Evolutionary conservation across 169 alveolate genomes (phyloP).

Genomic region (Miamiensis avidus): DNA sequence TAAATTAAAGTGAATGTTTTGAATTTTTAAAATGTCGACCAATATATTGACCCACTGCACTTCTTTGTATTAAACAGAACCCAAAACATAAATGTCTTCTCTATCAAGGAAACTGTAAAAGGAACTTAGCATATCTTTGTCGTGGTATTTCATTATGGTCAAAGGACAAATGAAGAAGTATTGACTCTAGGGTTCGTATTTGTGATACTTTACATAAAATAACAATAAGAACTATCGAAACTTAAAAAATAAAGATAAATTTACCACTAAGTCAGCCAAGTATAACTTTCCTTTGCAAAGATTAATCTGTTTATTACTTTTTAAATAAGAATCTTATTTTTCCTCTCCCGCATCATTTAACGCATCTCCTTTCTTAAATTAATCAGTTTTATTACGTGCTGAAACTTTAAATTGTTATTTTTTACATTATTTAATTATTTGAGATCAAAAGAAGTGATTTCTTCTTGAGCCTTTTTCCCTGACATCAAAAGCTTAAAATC

Average conservation of each 20-base stretch:
- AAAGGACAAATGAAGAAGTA: background rate
- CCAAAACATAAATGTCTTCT: background rate
- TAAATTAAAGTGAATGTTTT: too few species aligned
- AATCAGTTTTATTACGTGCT: background rate
- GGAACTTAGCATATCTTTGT: background rate
- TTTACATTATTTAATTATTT: too few species aligned
- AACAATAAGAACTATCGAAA: background rate
- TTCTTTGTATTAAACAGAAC: background rate
- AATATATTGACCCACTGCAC: background rate
- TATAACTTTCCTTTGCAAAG: background rate
- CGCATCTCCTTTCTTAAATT: too few species aligned
- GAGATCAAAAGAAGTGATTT: background rate
- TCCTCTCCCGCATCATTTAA: background rate
- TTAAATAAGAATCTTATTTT: background rate
- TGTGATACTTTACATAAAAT: background rate
- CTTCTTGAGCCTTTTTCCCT: background rate
- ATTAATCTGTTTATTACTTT: background rate
- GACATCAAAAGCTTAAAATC: background rate
- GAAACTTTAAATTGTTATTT: background rate
- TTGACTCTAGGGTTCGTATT: background rate
- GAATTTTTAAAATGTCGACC: background rate
- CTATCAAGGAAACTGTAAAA: background rate
- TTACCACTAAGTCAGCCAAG: background rate
- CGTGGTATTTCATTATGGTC: background rate
- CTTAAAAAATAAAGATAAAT: too few species aligned